These are phyloP conservation scores for Hibiscus syriacus DNA, from an alignment of 345 rosid genomes.

Conservation along the genomic window DNA sequence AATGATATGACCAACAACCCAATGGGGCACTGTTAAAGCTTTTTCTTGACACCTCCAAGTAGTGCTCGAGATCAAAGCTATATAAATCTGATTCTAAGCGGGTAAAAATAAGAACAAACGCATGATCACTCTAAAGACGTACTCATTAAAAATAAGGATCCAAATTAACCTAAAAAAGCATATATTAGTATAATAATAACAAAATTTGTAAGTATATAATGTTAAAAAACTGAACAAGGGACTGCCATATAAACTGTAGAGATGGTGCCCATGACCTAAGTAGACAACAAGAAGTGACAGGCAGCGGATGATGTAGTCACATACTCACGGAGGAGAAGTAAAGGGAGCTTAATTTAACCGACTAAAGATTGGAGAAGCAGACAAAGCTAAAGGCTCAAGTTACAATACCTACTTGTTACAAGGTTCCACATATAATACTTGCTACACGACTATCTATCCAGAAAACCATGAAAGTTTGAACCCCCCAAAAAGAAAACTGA, in stretches of 20 bases:
- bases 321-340: background rate
- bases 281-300: background rate
- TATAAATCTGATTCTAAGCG: too few species aligned
- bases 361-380: background rate
- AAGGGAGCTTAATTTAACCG: background rate
- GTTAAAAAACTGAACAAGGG: too few species aligned
- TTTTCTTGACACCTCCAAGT: too few species aligned
- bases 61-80: too few species aligned
- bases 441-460: background rate
- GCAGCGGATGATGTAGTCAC: background rate
- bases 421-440: background rate
- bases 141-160: too few species aligned
- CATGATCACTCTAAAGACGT: too few species aligned
- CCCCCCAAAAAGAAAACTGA: too few species aligned
- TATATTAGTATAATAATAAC: background rate
- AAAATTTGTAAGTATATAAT: background rate
- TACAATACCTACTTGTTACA: background rate
- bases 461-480: background rate
- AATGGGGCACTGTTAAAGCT: too few species aligned
- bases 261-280: too few species aligned
- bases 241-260: background rate
- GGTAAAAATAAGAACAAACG: too few species aligned
- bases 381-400: constrained; percentile 3
- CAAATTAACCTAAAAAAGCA: too few species aligned
- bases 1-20: too few species aligned